These are phyloP conservation scores for Mycena sp. DNA, from an alignment of 1,284 basidiomycete genomes.

Conservation along the genomic window DNA sequence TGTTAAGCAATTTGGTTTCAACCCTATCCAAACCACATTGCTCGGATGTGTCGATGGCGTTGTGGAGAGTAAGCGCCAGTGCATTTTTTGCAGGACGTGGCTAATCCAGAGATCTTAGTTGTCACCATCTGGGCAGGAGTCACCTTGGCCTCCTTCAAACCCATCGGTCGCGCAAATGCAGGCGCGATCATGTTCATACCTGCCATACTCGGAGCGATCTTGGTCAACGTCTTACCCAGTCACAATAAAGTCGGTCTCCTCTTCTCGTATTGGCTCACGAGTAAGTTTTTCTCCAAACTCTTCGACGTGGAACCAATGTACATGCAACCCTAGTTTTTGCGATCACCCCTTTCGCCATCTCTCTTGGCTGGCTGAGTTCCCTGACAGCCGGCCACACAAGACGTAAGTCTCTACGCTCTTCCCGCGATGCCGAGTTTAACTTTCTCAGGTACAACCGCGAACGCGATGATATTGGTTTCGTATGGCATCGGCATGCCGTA, in stretches of 20 bases:
- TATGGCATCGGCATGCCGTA: slow-evolving; percentile 81
- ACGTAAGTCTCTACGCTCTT: slow-evolving; percentile 48
- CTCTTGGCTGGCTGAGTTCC: slow-evolving; percentile 74
- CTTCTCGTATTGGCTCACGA: slow-evolving; percentile 77
- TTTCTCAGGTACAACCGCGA: slow-evolving; percentile 68
- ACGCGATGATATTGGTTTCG: slow-evolving; percentile 76
- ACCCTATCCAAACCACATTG: slow-evolving; percentile 74
- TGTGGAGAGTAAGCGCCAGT: slow-evolving; percentile 62
- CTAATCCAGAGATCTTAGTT: slow-evolving; percentile 47
- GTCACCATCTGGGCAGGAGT: slow-evolving; percentile 70
- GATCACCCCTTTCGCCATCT: slow-evolving; percentile 75
- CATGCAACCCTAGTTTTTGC: slow-evolving; percentile 62
- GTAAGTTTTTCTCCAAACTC: slow-evolving; percentile 49
- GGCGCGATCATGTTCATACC: slow-evolving; percentile 72
- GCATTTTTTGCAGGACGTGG: neutral
- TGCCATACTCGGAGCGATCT: slow-evolving; percentile 72
- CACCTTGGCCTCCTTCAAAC: slow-evolving; percentile 58
- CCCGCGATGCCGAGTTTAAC: slow-evolving; percentile 23
- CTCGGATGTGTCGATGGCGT: slow-evolving; percentile 80
- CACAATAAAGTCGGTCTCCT: slow-evolving; percentile 74
- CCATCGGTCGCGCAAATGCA: slow-evolving; percentile 68
- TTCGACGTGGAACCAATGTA: neutral
- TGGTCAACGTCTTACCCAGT: slow-evolving; percentile 75
- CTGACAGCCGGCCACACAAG: slow-evolving; percentile 82
- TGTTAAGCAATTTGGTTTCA: slow-evolving; percentile 79